Base-by-base conservation (phyloP, 2,329 filamentous ascomycete genomes). In the Aspergillus floridensis region DNA sequence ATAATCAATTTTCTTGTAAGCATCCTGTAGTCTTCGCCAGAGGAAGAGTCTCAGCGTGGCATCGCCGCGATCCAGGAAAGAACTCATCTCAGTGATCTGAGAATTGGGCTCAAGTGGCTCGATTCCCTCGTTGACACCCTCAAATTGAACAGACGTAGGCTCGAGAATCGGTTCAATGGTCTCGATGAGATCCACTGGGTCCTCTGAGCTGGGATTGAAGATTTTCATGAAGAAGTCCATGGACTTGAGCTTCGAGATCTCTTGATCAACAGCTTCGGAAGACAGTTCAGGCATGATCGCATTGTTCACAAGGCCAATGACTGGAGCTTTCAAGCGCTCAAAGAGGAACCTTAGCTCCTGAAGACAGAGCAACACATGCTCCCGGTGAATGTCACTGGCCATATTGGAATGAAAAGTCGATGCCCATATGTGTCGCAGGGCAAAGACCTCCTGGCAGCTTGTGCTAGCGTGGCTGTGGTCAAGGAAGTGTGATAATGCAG, bases 221-320 rank as follows among this genome's bases (percentile, higher is more conserved):
- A 99, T 85, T 41, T 88, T 91, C 53, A 92, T 82, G 75, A 99
- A 98, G 74, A 98, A 98, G 70, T 97, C 93, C 85, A 96, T 95
- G 0, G 93, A 98, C 14, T 91, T 96, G 35, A 98, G 82, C 68
- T 93, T 92, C 12, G 91, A 93, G 26, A 97, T 89, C 72, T 99
- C 93, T 57, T 92, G 88, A 63, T 98, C 93, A 7, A 95, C 88
- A 0, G 92, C 91, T n/a, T 84, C 83, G 2, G 86, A 78, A 0
- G 93, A 97, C 53, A 99, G 84, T 63, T 95, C 90, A 0, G 92
- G 86, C 88, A 99, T 96, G 21, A 93, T 84, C 1, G 86, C 84
- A 70, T 96, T 98, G 73, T 99, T 98, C 4, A 88, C 80, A 14
- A 98, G 80, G 12, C 90, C 84, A 0, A 80, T 72, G 6, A 80